Evolutionary conservation across 768 basidiomycete species (phyloP), one percentile per base, ranked within the genome.

Genomic region (Baorangia bicolor): DNA sequence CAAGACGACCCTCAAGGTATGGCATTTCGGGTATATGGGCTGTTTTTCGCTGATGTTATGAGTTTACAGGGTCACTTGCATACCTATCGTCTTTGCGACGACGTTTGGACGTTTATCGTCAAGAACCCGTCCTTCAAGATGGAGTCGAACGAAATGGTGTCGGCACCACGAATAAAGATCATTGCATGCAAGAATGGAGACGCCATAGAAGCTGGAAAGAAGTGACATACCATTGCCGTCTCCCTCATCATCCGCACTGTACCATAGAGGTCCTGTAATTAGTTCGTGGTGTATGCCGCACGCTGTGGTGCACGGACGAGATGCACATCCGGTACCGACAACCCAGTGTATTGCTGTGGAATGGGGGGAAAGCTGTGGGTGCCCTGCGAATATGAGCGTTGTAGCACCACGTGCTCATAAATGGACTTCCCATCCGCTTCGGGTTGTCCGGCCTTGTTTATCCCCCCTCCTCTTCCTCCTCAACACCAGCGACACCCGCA

Each of bases 71-170:
- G 94, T 18, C 90, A 95, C 69, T 74, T 98, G 51, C 84, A 90
- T 62, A 98, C 94, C 2, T 99, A 97, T 72, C 85, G 92, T 9
- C 80, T 93, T 4, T 93, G 92, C 71, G 94, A 96, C 75, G 94
- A 95, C 68, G 96, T 98, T 45, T 98, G 97, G 97, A 98, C 96
- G 50, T 99, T 98, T 73, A 91, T 96, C 59, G 90, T 98, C 48
- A 92, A 94, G 72, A 87, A 95, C 63, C 89, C 95, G 10, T 76
- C 77, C 16, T 96, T 99, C 76, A 98, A 98, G 75, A 94, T 98
- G 88, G 97, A 99, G 73, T 83, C 86, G 60, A 90, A 89, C 70
- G 87, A 92, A 67, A 76, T 85, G 69, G 84, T 93, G 54, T 75
- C 71, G 38, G 81, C 89, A 5, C 81, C 82, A 28, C 85, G 90